A percentile compares a stretch with the other conserved stretches of the same genome.
These are phyloP conservation scores for Microascus cirrosus DNA, from an alignment of 2,329 filamentous ascomycete genomes.

Conservation along the genomic window DNA sequence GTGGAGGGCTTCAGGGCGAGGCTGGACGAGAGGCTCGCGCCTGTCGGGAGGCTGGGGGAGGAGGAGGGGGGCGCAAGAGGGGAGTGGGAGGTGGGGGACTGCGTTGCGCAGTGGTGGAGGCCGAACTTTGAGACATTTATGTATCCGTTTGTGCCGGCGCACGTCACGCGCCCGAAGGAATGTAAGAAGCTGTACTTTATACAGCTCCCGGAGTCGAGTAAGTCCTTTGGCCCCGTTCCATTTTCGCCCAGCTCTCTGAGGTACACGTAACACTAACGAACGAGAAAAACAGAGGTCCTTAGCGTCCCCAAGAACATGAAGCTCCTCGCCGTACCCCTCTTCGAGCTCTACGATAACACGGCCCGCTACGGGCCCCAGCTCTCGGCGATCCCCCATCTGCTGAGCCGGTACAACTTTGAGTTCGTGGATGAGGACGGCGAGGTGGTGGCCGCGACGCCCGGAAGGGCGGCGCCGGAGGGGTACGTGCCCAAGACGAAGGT, in stretches of 20 bases:
- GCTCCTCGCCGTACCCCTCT: slow-evolving; percentile 87
- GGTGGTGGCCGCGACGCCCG: slow-evolving; percentile 75
- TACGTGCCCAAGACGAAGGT: slow-evolving; percentile 55
- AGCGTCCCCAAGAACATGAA: slow-evolving; percentile 99
- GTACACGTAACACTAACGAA: background rate
- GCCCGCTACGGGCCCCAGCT: slow-evolving; percentile 90
- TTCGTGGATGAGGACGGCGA: slow-evolving; percentile 91
- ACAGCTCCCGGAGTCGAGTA: slow-evolving; percentile 84
- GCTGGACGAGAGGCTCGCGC: slow-evolving; percentile 85
- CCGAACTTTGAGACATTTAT: slow-evolving; percentile 99
- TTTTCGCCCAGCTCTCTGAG: background rate
- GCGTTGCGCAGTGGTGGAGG: slow-evolving; percentile 95
- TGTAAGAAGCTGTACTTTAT: slow-evolving; percentile 99
- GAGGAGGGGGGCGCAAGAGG: slow-evolving; percentile 59
- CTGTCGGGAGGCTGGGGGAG: slow-evolving; percentile 76
- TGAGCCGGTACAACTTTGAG: slow-evolving; percentile 94
- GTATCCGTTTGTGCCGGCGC: slow-evolving; percentile 95
- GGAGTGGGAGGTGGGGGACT: slow-evolving; percentile 92
- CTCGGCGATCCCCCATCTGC: slow-evolving; percentile 87
- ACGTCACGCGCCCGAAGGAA: slow-evolving; percentile 94
- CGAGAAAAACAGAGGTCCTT: slow-evolving; percentile 59
- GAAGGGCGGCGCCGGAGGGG: slow-evolving; percentile 41
- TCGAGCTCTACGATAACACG: slow-evolving; percentile 97
- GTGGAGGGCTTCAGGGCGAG: slow-evolving; percentile 88
- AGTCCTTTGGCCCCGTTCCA: slow-evolving; percentile 18